Conservation (phyloP, 345 rosid genomes). For the Punica granatum region DNA sequence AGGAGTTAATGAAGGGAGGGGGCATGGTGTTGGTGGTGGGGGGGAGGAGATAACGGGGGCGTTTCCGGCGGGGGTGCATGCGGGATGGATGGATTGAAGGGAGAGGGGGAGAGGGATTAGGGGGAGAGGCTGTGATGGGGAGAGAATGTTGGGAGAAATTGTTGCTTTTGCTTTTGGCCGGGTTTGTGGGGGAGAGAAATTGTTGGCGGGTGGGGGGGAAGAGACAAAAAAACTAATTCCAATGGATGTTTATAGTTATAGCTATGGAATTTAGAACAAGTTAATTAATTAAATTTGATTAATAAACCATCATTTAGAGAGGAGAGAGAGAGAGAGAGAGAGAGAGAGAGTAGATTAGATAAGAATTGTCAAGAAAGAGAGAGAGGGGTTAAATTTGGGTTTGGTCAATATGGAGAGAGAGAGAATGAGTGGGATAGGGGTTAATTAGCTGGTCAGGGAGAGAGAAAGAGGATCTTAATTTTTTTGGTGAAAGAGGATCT, state of each 20-base stretch:
- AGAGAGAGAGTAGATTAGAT: too few relatives aligned
- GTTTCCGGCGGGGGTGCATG: conserved; percentile 50
- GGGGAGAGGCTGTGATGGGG: conserved; percentile 28
- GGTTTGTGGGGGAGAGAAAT: conserved; percentile 1
- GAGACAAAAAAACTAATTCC: too few relatives aligned
- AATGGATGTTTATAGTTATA: too few relatives aligned
- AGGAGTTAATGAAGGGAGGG: conserved; percentile 7
- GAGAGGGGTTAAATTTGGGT: neutral
- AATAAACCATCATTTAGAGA: too few relatives aligned
- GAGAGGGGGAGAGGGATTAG: conserved; percentile 13
- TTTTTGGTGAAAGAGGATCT: neutral
- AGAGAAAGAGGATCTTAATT: neutral
- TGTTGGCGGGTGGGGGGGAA: neutral
- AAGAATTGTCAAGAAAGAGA: neutral
- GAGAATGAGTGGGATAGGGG: too few relatives aligned
- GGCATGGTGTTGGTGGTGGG: conserved; percentile 11
- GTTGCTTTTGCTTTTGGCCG: neutral
- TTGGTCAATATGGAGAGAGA: neutral
- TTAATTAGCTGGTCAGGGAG: neutral
- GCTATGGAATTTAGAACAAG: neutral
- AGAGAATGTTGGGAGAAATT: conserved; percentile 30
- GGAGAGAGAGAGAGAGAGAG: too few relatives aligned
- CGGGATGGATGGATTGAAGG: conserved; percentile 13
- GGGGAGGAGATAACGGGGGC: conserved; percentile 44
- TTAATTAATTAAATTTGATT: neutral